Evolutionary conservation across 23 red algal species (phyloP), one percentile per base, ranked within the genome.

Genomic region (Gracilaria domingensis): DNA sequence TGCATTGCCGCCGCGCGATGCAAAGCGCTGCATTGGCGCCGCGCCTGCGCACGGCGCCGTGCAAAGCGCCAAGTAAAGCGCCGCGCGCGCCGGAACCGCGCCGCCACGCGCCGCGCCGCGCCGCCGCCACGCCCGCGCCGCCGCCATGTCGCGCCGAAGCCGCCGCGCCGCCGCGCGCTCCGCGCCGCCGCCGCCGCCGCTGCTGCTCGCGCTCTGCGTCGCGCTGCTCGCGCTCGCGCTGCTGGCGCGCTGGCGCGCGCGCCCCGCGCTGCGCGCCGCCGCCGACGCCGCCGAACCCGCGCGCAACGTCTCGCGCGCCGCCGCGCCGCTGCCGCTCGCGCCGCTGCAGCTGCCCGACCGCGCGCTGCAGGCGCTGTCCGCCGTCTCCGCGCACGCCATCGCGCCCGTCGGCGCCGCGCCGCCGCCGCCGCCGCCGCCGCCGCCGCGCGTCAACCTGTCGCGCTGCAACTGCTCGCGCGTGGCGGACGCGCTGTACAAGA

Each of bases 391-490:
- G 78, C 50, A 57, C 45, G 53, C 58, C 50, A 50, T 49, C 49
- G 50, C 62, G 28, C 34, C 18, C 21, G 32, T 12, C 53, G 26
- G n/a, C 21, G 42, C 14, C 30, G 58, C 58, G 23, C 23, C 18
- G 56, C 82, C 61, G 56, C 53, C 82, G 33, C 53, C 28, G 82
- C 30, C 33, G 60, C 60, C 50, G 21, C 38, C 61, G 58, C 28
- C 42, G 42, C 7, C 32, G 80, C 1, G 30, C 26, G 26, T 34
- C n/a, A 33, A 54, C 57, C 26, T 67, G 29, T 29, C 30, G 25
- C 55, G 80, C 16, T 50, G 66, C 59, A 86, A 86, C 45, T 47
- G 61, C 42, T 73, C 83, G 66, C 58, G 83, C 37, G 83, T 86
- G 40, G 66, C 36, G 13, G 47, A 86, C 33, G 66, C 61, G 61